Percentiles rank a stretch among this genome's conserved stretches.
These are phyloP conservation scores for Sphenostylis stenocarpa DNA, from an alignment of 306 rosid species.

Conservation along the genomic window DNA sequence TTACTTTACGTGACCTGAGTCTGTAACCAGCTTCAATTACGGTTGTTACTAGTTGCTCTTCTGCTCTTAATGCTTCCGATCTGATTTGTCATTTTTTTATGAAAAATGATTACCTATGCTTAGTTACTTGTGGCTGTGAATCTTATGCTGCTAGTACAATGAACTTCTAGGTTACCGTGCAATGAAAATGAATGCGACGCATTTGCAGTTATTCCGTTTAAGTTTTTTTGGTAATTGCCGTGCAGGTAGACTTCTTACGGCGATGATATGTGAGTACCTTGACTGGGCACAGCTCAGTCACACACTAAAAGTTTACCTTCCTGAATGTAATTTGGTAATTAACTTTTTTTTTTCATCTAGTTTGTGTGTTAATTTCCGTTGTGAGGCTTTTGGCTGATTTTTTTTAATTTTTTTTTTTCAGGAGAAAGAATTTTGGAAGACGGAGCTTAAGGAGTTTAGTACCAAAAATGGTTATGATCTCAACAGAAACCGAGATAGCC, in stretches of 20 bases:
- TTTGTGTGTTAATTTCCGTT: background rate
- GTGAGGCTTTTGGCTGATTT: constrained; percentile 4
- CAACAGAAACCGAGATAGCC: constrained; percentile 92
- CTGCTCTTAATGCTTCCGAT: background rate
- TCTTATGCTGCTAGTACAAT: background rate
- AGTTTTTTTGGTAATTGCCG: background rate
- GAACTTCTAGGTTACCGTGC: background rate
- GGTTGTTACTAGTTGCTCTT: background rate
- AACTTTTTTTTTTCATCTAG: constrained; percentile 22
- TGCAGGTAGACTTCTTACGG: constrained; percentile 95
- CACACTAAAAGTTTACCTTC: constrained; percentile 88
- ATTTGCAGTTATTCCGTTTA: background rate
- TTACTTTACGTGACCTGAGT: background rate
- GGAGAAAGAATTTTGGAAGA: constrained; percentile 96
- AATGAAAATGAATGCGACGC: background rate
- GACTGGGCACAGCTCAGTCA: constrained; percentile 98
- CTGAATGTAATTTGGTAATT: constrained; percentile 97
- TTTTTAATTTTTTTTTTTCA: constrained; percentile 42
- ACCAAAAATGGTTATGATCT: constrained; percentile 93
- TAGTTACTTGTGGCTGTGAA: background rate
- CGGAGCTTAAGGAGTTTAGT: constrained; percentile 92
- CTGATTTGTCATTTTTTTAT: background rate
- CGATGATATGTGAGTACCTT: constrained; percentile 86
- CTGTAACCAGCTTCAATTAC: background rate
- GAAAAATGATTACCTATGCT: background rate